phyloP scores from a whole-genome alignment of 768 basidiomycete species.

The Pholiota molesta region DNA sequence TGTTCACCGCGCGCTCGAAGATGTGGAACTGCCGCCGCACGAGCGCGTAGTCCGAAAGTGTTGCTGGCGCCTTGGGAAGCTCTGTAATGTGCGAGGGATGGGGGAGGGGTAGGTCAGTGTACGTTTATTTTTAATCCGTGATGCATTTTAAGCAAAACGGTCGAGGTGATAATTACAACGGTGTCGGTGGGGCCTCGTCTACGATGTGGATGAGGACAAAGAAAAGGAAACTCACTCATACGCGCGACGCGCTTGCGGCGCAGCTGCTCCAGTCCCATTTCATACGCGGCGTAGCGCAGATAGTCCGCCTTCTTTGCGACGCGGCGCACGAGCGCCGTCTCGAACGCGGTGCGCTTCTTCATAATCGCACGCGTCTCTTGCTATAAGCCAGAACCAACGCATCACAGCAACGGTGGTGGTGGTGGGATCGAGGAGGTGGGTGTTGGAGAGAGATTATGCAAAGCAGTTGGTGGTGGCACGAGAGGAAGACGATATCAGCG shows the following conservation, averaged over 20 bases:
- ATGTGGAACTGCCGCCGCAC: constrained; percentile 86
- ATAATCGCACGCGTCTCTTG: constrained; percentile 84
- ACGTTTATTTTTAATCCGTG: too few relatives aligned
- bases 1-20: constrained; percentile 86
- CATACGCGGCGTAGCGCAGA: constrained; percentile 89
- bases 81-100: constrained; percentile 28
- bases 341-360: constrained; percentile 81
- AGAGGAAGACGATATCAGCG: too few relatives aligned
- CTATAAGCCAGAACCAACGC: constrained; percentile 35
- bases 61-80: constrained; percentile 49
- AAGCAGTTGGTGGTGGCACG: too few relatives aligned
- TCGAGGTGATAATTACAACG: too few relatives aligned
- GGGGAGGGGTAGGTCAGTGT: too few relatives aligned
- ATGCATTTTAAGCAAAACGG: too few relatives aligned
- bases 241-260: constrained; percentile 74
- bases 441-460: too few relatives aligned
- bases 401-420: too few relatives aligned
- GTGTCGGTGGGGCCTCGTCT: background rate
- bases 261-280: constrained; percentile 85
- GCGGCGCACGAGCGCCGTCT: constrained; percentile 81
- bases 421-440: too few relatives aligned
- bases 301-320: constrained; percentile 87
- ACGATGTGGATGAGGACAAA: background rate
- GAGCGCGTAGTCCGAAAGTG: constrained; percentile 84
- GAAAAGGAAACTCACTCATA: constrained; percentile 52